Percentiles rank a stretch among this genome's conserved stretches.
Conservation (phyloP, 352 stramenopile genomes). For the Globisporangium carolinianum region DNA sequence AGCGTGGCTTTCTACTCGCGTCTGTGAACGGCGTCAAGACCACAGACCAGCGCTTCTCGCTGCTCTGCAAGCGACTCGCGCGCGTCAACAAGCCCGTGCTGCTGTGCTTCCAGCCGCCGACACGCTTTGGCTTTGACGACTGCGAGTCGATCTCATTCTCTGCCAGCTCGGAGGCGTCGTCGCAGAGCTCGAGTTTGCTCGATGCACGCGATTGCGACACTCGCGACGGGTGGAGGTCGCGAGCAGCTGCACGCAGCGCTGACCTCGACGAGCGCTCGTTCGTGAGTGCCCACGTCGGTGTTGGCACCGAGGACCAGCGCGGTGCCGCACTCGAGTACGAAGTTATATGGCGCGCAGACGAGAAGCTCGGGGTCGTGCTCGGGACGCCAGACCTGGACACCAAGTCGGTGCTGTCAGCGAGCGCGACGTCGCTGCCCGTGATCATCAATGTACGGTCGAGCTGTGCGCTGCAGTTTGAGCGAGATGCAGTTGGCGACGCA, state of each 20-base stretch:
- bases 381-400: neutral
- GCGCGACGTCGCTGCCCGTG: neutral
- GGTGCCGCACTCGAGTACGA: slow-evolving; percentile 8
- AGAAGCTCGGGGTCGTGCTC: slow-evolving; percentile 12
- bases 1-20: slow-evolving; percentile 36
- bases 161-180: neutral
- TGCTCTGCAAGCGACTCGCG: slow-evolving; percentile 26
- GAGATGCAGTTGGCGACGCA: slow-evolving; percentile 25
- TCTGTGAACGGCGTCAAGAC: slow-evolving; percentile 43
- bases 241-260: neutral
- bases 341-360: slow-evolving; percentile 5
- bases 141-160: slow-evolving; percentile 9
- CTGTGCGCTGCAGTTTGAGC: slow-evolving; percentile 25
- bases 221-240: no score
- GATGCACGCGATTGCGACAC: no score
- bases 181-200: slow-evolving; percentile 2
- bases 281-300: neutral
- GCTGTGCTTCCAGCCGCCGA: slow-evolving; percentile 37
- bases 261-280: neutral
- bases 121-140: slow-evolving; percentile 12
- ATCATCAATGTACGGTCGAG: slow-evolving; percentile 11
- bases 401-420: neutral
- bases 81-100: slow-evolving; percentile 34
- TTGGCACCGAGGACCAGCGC: neutral
- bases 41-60: slow-evolving; percentile 19